phyloP scores from a whole-genome alignment of 1,284 basidiomycete genomes.

The Omphalotus olearius region DNA sequence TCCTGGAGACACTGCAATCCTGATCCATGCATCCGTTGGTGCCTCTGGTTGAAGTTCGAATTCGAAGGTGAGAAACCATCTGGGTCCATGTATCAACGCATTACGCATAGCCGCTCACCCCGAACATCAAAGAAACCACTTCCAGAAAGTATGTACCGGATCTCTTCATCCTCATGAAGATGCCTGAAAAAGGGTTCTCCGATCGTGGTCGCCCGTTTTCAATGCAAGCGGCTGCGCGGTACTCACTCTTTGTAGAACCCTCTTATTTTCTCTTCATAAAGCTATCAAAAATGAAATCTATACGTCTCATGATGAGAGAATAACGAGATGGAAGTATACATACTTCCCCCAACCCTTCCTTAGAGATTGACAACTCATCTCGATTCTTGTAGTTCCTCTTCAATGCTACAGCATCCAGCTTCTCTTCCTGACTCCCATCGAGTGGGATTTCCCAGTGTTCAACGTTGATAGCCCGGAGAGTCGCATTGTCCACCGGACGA shows the following conservation, averaged over 20 bases:
- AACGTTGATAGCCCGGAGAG: slow-evolving; percentile 55
- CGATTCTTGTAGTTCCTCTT: slow-evolving; percentile 75
- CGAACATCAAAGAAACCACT: slow-evolving; percentile 85
- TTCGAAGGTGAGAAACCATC: not conserved
- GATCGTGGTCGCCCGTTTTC: not conserved
- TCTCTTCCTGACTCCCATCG: slow-evolving; percentile 35
- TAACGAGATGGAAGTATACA: slow-evolving; percentile 11
- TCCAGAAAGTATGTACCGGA: slow-evolving; percentile 78
- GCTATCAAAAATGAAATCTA: slow-evolving; percentile 15
- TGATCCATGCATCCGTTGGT: slow-evolving; percentile 66
- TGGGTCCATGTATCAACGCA: not conserved
- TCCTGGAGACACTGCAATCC: slow-evolving; percentile 62
- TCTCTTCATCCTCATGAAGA: slow-evolving; percentile 90
- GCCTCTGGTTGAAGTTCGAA: slow-evolving; percentile 36
- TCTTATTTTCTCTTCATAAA: slow-evolving; percentile 76
- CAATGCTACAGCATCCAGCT: slow-evolving; percentile 56
- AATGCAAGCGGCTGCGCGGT: not conserved
- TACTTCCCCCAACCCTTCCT: slow-evolving; percentile 68
- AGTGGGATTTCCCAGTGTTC: slow-evolving; percentile 60
- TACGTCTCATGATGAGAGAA: too few species aligned
- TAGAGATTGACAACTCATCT: slow-evolving; percentile 72
- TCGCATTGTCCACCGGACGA: slow-evolving; percentile 45
- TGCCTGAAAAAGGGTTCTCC: slow-evolving; percentile 55
- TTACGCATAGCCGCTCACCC: slow-evolving; percentile 46
- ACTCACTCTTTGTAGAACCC: slow-evolving; percentile 78